These are phyloP conservation scores for Perkinsus chesapeaki DNA, from an alignment of 169 alveolate species.

Conservation along the genomic window DNA sequence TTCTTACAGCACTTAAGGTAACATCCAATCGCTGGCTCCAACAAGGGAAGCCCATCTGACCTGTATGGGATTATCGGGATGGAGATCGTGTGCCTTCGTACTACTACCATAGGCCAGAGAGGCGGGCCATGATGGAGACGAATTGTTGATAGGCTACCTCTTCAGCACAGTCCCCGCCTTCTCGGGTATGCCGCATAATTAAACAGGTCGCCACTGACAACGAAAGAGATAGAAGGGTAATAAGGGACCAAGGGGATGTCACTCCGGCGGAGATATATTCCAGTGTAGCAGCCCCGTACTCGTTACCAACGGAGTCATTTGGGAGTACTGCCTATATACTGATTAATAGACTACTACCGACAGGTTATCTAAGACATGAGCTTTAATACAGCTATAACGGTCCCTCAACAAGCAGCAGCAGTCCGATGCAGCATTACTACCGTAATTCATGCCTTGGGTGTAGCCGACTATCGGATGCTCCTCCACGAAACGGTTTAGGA, in stretches of 20 bases:
- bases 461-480: background rate
- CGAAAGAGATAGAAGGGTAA: no score
- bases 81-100: no score
- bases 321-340: no score
- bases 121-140: background rate
- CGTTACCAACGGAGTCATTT: no score
- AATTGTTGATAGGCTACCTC: background rate
- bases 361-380: no score
- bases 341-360: no score
- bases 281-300: no score
- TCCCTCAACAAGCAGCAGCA: background rate
- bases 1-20: background rate
- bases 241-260: no score
- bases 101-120: background rate
- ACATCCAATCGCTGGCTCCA: background rate
- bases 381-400: no score
- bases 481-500: background rate
- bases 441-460: background rate
- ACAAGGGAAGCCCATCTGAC: background rate
- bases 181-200: background rate
- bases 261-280: no score
- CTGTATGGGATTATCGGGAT: no score
- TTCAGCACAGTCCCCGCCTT: background rate
- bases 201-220: background rate
- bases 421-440: background rate